Evolutionary conservation across 345 rosid genomes (phyloP).

Genomic region (Citrus sp.): DNA sequence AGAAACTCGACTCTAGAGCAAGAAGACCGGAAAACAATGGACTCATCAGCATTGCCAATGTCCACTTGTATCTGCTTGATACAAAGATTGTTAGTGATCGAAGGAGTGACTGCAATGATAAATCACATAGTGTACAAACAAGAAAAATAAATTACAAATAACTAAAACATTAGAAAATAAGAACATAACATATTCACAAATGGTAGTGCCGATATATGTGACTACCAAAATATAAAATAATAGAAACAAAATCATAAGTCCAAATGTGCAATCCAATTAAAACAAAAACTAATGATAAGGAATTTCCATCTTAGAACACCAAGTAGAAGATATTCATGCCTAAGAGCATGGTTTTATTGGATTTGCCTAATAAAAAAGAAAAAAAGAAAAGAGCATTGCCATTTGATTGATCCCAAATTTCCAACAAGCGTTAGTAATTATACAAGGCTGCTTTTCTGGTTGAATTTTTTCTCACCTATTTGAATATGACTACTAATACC

Average conservation of each 20-base stretch:
- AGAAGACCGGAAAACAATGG: constrained; percentile 67
- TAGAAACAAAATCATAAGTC: neutral
- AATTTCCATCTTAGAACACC: neutral
- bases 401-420: neutral
- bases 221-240: neutral
- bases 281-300: neutral
- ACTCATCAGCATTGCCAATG: constrained; percentile 47
- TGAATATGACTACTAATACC: neutral
- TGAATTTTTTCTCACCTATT: neutral
- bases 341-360: too few species aligned
- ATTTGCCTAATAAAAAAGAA: neutral
- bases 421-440: constrained; percentile 2
- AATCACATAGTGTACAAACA: neutral
- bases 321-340: neutral
- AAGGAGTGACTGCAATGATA: neutral
- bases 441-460: constrained; percentile 1
- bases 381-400: too few species aligned
- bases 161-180: neutral
- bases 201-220: neutral
- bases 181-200: neutral
- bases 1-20: constrained; percentile 65
- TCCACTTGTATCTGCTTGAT: constrained; percentile 72
- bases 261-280: neutral
- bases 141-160: neutral
- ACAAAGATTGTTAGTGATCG: constrained; percentile 12